These are phyloP conservation scores for Candida rishiriensis DNA, from an alignment of 805 yeast species.

Conservation along the genomic window DNA sequence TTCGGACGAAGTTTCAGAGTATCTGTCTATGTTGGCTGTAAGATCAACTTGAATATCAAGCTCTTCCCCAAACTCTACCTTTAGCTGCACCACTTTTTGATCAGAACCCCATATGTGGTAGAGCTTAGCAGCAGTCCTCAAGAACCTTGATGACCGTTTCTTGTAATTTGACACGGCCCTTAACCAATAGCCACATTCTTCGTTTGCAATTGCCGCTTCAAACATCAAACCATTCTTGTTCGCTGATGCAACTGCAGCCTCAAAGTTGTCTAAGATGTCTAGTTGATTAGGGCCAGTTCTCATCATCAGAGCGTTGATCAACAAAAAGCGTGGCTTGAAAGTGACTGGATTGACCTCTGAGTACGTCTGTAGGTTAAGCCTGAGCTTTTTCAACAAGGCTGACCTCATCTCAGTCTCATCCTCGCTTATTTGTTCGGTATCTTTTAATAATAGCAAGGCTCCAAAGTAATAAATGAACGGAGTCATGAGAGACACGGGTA, in stretches of 20 bases:
- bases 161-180: slow-evolving; percentile 19
- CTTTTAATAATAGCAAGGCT: slow-evolving; percentile 9
- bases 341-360: slow-evolving; percentile 31
- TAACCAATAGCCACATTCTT: slow-evolving; percentile 41
- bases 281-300: slow-evolving; percentile 27
- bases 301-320: slow-evolving; percentile 33
- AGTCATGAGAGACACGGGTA: slow-evolving; percentile 4
- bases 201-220: slow-evolving; percentile 38
- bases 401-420: slow-evolving; percentile 11
- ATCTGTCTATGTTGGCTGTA: not conserved
- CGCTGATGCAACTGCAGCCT: slow-evolving; percentile 40
- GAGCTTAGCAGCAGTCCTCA: slow-evolving; percentile 33
- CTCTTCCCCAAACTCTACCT: slow-evolving; percentile 27
- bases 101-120: slow-evolving; percentile 30
- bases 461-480: slow-evolving; percentile 10
- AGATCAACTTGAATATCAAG: slow-evolving; percentile 12
- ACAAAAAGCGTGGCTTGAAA: slow-evolving; percentile 35
- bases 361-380: slow-evolving; percentile 31
- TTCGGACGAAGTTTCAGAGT: slow-evolving; percentile 2
- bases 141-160: slow-evolving; percentile 33
- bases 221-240: slow-evolving; percentile 26
- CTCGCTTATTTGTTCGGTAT: slow-evolving; percentile 16
- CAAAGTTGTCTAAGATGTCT: slow-evolving; percentile 40
- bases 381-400: slow-evolving; percentile 18
- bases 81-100: slow-evolving; percentile 22